phyloP scores from a whole-genome alignment of 2,329 filamentous ascomycete species.

The Nannizzia gypsea region DNA sequence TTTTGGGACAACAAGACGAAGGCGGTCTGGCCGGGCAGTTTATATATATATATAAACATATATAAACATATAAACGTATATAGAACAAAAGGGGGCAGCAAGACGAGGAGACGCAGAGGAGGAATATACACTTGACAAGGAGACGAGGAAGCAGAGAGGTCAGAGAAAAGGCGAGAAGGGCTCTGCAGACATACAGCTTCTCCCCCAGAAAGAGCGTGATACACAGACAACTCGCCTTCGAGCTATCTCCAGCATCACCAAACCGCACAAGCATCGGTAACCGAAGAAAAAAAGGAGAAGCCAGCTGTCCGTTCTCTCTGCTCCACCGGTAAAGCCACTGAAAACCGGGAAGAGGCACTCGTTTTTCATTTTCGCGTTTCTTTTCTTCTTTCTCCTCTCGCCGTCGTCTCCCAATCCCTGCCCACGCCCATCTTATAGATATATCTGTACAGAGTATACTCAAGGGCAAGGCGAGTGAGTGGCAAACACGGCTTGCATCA shows the following conservation, averaged over 20 bases:
- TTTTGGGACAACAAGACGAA: not conserved
- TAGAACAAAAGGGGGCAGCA: too few relatives aligned
- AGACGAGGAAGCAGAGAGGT: not conserved
- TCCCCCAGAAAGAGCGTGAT: not conserved
- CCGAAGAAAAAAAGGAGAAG: not conserved
- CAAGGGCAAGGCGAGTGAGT: not conserved
- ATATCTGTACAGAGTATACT: not conserved
- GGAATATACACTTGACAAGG: not conserved
- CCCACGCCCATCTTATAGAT: not conserved
- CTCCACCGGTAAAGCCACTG: not conserved
- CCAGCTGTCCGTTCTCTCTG: not conserved
- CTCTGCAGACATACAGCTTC: not conserved
- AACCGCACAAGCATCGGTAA: not conserved
- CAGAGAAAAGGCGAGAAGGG: not conserved
- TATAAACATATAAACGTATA: not conserved
- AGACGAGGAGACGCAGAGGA: too few relatives aligned
- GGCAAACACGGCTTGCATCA: not conserved
- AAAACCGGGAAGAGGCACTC: conserved; percentile 9
- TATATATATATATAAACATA: not conserved
- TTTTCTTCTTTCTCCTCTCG: conserved; percentile 9
- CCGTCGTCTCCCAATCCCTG: not conserved
- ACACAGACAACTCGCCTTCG: not conserved
- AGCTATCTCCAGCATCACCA: not conserved
- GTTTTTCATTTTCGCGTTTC: conserved; percentile 14
- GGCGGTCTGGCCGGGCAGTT: not conserved